Conservation (phyloP, 768 basidiomycete species). For the Leccinum barrowsii region DNA sequence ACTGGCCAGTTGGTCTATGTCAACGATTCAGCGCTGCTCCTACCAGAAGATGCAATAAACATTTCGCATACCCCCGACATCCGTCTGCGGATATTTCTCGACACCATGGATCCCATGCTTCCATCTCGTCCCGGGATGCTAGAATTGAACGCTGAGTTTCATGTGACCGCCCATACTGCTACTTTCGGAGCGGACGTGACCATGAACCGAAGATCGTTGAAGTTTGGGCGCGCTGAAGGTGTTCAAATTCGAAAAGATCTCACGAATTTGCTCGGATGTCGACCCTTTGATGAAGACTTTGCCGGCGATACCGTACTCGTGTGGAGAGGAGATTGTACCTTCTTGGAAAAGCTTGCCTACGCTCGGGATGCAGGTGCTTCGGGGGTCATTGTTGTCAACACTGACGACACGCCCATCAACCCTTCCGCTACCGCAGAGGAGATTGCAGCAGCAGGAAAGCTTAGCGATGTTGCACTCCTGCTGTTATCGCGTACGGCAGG, state of each 20-base stretch:
- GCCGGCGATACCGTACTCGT: constrained; percentile 56
- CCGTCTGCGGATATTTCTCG: constrained; percentile 56
- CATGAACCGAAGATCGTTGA: constrained; percentile 28
- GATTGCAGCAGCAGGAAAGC: constrained; percentile 50
- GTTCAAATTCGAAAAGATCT: constrained; percentile 51
- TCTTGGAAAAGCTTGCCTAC: constrained; percentile 73
- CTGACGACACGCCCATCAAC: constrained; percentile 56
- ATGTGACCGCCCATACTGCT: constrained; percentile 59
- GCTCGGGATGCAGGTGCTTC: constrained; percentile 70
- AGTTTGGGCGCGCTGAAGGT: constrained; percentile 50
- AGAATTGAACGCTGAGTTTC: constrained; percentile 41
- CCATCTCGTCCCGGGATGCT: constrained; percentile 37
- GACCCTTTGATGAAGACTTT: constrained; percentile 46
- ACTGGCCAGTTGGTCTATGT: constrained; percentile 81
- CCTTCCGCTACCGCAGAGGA: constrained; percentile 63
- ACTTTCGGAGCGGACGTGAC: constrained; percentile 68
- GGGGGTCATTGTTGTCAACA: constrained; percentile 74
- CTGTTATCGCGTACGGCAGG: constrained; percentile 55
- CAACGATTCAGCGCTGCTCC: constrained; percentile 56
- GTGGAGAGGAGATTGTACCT: constrained; percentile 81
- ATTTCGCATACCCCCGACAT: constrained; percentile 37
- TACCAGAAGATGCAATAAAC: constrained; percentile 28
- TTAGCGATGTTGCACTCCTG: constrained; percentile 57
- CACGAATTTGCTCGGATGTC: constrained; percentile 58
- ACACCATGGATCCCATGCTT: constrained; percentile 46